phyloP scores from a whole-genome alignment of 768 basidiomycete species.

The Trametes sanguinea region DNA sequence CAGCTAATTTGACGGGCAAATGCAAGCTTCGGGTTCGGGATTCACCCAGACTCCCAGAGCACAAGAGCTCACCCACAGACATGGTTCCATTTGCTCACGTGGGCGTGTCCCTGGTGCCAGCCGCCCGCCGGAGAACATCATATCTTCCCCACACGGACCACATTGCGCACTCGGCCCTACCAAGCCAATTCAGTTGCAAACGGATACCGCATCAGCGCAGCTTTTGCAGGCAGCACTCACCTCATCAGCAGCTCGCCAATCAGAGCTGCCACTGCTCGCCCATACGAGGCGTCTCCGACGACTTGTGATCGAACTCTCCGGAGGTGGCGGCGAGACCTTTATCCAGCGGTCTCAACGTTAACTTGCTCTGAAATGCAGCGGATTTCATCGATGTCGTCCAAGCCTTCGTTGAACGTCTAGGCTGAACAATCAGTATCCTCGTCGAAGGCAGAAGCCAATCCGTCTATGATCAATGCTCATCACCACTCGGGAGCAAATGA shows the following conservation, averaged over 20 bases:
- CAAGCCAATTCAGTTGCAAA: not conserved
- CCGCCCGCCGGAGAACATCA: not conserved
- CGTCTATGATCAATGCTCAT: not conserved
- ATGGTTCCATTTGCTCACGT: not conserved
- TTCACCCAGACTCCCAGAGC: not conserved
- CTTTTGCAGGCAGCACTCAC: not conserved
- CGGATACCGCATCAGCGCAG: not conserved
- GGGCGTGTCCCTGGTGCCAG: not conserved
- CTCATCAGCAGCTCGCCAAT: not conserved
- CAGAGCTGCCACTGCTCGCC: not conserved
- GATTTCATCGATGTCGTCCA: not conserved
- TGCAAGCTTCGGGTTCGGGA: conserved; percentile 3
- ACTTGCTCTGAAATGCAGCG: conserved; percentile 1
- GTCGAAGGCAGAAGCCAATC: not conserved
- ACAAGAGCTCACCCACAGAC: not conserved
- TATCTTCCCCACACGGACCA: not conserved
- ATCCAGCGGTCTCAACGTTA: conserved; percentile 9
- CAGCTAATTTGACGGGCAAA: conserved; percentile 5
- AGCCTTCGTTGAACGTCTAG: not conserved
- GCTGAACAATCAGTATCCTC: not conserved
- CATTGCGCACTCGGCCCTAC: not conserved
- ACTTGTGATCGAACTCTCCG: not conserved
- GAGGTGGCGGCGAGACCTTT: conserved; percentile 6
- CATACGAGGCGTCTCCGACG: too few species aligned
- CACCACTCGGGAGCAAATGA: conserved; percentile 7